A percentile compares a stretch with the other conserved stretches of the same genome.
Evolutionary conservation across 345 rosid genomes (phyloP).

Genomic region (Chamaenerion angustifolium): DNA sequence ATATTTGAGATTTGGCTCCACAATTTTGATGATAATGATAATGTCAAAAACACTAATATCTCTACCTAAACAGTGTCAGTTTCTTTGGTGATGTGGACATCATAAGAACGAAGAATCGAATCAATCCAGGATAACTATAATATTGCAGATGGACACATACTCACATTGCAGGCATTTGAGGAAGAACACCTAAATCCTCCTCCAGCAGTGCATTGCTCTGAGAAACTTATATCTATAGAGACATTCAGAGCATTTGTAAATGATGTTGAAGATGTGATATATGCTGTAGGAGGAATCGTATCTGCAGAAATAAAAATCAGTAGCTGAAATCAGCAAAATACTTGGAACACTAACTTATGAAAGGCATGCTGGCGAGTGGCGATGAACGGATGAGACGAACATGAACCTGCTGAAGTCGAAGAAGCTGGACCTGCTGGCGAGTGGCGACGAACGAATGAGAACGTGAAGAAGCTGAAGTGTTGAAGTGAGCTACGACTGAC

Average conservation of each 20-base stretch:
- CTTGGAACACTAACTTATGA: constrained; percentile 1
- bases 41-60: neutral
- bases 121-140: neutral
- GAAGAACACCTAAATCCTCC: constrained; percentile 81
- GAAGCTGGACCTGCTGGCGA: too few relatives aligned
- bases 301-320: constrained; percentile 34
- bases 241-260: constrained; percentile 67
- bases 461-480: too few relatives aligned
- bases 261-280: constrained; percentile 38
- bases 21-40: constrained; percentile 23
- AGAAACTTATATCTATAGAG: constrained; percentile 58
- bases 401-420: too few relatives aligned
- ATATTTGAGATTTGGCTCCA: constrained; percentile 48
- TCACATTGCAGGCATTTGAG: constrained; percentile 71
- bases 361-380: too few relatives aligned
- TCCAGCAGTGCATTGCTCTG: constrained; percentile 56
- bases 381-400: too few relatives aligned
- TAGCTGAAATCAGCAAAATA: constrained; percentile 7
- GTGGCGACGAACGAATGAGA: too few relatives aligned
- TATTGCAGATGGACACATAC: constrained; percentile 33
- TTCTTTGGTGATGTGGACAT: too few relatives aligned
- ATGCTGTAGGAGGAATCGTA: constrained; percentile 66
- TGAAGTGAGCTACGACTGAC: too few relatives aligned
- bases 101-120: neutral
- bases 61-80: neutral